Evolutionary conservation across 257 asterid species (phyloP).

Genomic region (Petunia axillaris): DNA sequence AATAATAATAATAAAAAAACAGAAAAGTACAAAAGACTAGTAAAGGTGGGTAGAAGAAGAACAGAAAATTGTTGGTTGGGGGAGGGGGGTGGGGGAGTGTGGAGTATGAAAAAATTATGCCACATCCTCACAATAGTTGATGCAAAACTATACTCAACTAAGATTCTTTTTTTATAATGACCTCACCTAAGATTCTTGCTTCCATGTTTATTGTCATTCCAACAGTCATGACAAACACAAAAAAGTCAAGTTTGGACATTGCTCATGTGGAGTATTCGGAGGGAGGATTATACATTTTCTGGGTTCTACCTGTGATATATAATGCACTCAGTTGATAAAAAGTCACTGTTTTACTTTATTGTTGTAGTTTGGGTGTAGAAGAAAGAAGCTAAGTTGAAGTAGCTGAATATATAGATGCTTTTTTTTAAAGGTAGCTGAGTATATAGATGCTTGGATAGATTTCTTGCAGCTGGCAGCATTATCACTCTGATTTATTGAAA

Average conservation of each 20-base stretch:
- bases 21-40: not conserved
- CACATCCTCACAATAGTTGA: not conserved
- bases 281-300: not conserved
- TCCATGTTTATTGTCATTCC: constrained; percentile 18
- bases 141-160: not conserved
- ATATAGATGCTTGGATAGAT: not conserved
- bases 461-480: not conserved
- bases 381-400: not conserved
- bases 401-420: not conserved
- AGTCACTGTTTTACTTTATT: not conserved
- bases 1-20: not conserved
- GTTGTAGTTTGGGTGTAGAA: not conserved
- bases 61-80: not conserved
- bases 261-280: not conserved
- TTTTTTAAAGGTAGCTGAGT: not conserved
- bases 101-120: constrained; percentile 13
- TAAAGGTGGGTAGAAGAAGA: not conserved
- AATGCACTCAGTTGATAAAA: not conserved
- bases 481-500: not conserved
- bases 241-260: constrained; percentile 9
- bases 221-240: not conserved
- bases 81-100: not conserved
- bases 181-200: not conserved
- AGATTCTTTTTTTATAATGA: not conserved
- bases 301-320: not conserved